Conservation (phyloP, 345 rosid species). For the Eutrema japonicum region DNA sequence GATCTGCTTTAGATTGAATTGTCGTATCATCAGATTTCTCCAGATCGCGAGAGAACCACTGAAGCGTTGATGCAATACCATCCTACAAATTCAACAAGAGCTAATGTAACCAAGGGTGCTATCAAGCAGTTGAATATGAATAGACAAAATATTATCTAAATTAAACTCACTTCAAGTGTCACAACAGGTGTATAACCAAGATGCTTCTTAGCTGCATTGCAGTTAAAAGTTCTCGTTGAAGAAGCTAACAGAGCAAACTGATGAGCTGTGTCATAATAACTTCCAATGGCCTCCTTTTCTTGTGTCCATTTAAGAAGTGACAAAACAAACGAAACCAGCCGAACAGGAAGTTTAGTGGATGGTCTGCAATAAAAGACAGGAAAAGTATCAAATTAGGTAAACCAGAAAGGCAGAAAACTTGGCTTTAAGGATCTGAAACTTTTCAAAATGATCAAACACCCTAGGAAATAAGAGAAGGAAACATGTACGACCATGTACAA, state of each 20-base stretch:
- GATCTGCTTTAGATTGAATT: conserved; percentile 68
- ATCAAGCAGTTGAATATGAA: conserved; percentile 24
- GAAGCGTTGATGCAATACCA: conserved; percentile 67
- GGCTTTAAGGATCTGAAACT: conserved; percentile 11
- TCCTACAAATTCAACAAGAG: conserved; percentile 56
- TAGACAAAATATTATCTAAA: not conserved
- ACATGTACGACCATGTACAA: conserved; percentile 1
- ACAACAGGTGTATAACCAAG: conserved; percentile 75
- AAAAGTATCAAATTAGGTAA: conserved; percentile 20
- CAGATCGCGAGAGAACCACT: conserved; percentile 66
- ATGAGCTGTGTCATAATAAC: conserved; percentile 51
- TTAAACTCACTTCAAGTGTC: conserved; percentile 64
- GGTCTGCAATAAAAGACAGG: conserved; percentile 66
- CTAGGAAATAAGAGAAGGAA: conserved; percentile 5
- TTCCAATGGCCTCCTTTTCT: conserved; percentile 54
- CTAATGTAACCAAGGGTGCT: conserved; percentile 7
- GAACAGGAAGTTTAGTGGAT: conserved; percentile 65
- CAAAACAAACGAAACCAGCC: conserved; percentile 50
- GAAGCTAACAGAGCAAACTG: conserved; percentile 66
- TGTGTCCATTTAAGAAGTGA: conserved; percentile 56
- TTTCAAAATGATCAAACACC: conserved; percentile 23
- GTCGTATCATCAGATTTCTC: conserved; percentile 44
- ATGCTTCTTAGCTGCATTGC: conserved; percentile 73
- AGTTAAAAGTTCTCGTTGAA: conserved; percentile 75
- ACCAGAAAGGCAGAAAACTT: conserved; percentile 2